Evolutionary conservation across 768 basidiomycete genomes (phyloP), one percentile per base, ranked within the genome.

Genomic region (Lentinula lateritia): DNA sequence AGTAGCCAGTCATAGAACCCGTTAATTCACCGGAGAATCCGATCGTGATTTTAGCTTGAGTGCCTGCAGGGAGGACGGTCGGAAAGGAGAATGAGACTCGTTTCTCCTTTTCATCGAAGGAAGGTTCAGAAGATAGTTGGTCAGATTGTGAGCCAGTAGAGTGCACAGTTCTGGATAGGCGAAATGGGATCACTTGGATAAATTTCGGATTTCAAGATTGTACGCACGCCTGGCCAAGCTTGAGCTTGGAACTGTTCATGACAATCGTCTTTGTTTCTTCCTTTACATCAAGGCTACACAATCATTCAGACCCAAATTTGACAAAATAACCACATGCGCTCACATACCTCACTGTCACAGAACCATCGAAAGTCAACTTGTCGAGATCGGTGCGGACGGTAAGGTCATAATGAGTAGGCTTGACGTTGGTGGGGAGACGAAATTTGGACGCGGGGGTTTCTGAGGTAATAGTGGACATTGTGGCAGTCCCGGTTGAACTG

Each of bases 1-100:
- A 94, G 73, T 94, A 93, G 32, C 93, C 94, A 69, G 83, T 83
- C 93, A 97, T 90, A 60, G 76, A 79, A 43, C 80, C 81, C 2
- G 80, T 84, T 50, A 98, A 78, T 66, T 83, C 77, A 12, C 85
- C 87, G n/a, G 74, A 78, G 75, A 91, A 97, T 2, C 78, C 76
- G 56, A 95, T 74, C 64, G 80, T 84, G 57, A 98, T 72, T 64
- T 85, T 83, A 39, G 87, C 90, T 68, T 86, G 86, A 53, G 88
- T 81, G 28, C 85, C 85, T 32, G 84, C 82, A 0, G 86, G 84
- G n/a, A 95, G 77, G 16, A 74, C 69, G 2, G 73, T 76, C 2
- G 84, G 71, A 61, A 97, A 82, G 16, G 72, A 67, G 68, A 93
- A 80, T 16, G 83, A 80, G 18, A 83, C 79, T 16, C 90, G 85